Base-by-base conservation (phyloP, 176 grass and related monocot species). In the Hordeum marinum region DNA sequence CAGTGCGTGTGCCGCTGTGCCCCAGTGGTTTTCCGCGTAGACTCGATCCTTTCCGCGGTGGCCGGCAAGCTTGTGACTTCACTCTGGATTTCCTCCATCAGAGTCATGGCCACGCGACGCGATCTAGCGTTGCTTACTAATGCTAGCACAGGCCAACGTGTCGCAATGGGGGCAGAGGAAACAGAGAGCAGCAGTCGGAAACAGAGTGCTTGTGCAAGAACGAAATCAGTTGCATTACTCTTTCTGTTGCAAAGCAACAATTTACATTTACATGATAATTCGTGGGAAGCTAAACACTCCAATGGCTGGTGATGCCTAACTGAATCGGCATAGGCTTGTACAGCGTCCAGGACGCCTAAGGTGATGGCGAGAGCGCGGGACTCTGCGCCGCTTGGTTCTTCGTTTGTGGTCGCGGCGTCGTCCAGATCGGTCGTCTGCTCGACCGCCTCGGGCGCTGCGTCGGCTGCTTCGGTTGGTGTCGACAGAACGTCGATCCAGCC, bases 401-500 rank as follows among this genome's bases (percentile, higher is more conserved):
- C 83, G 0, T 5, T 21, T 7, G 7, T 17, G 84, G 2, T 29
- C 1, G 37, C 46, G 1, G 3, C 46, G 1, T 9, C 45, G 36
- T 34, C 48, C 32, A 15, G 0, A 12, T 1, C 31, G 3, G 27
- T 20, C 12, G 0, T 67, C 3, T 39, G 68, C 6, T 61, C 50
- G 6, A 4, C 36, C 37, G 59, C 45, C 7, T 11, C 25, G 27
- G 11, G 0, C 15, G 11, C 5, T 4, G 31, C 7, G 58, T 27
- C 14, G 1, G 35, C n/a, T 5, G 12, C 9, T 21, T 63, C 61
- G 4, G 0, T 29, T 21, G 68, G 6, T 0, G 68, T 2, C 3
- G 72, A 25, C 7, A 87, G 26, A 11, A 90, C 81, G 0, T 90
- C 85, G 61, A 90, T 80, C 89, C 89, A 90, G 3, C 63, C 80